Conservation (phyloP, 2,329 filamentous ascomycete genomes). For the Aspergillus proliferans region DNA sequence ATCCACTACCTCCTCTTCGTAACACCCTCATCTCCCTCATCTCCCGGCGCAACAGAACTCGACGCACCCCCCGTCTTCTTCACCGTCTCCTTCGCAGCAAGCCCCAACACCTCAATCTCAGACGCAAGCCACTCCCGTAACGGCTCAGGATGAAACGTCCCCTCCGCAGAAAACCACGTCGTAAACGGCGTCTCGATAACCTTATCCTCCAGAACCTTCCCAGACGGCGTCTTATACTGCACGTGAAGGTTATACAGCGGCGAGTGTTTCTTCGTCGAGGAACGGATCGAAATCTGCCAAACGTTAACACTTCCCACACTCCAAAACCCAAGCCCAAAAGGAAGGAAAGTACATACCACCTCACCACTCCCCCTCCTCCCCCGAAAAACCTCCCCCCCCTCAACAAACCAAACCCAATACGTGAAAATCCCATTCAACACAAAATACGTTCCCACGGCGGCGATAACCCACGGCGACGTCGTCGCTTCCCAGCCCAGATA, state of each 20-base stretch:
- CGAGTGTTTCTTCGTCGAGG: constrained; percentile 68
- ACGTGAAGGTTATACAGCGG: constrained; percentile 74
- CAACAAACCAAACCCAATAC: constrained; percentile 77
- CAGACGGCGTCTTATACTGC: constrained; percentile 33
- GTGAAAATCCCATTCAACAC: constrained; percentile 71
- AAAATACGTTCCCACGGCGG: constrained; percentile 73
- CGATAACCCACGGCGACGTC: constrained; percentile 67
- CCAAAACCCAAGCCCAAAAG: background rate
- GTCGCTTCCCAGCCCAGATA: constrained; percentile 82
- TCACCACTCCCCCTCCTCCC: constrained; percentile 64
- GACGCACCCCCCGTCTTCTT: constrained; percentile 24
- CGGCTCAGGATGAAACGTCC: constrained; percentile 55
- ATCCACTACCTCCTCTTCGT: constrained; percentile 10
- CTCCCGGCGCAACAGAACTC: constrained; percentile 11
- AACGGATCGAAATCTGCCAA: constrained; percentile 63
- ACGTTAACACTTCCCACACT: background rate
- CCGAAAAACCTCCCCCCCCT: constrained; percentile 75
- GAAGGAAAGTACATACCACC: constrained; percentile 41
- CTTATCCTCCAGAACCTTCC: constrained; percentile 38
- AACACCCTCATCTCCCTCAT: constrained; percentile 4
- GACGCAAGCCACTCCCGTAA: constrained; percentile 57
- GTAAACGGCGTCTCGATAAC: constrained; percentile 54
- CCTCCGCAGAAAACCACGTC: constrained; percentile 54
- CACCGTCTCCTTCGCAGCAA: constrained; percentile 39
- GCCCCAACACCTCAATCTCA: constrained; percentile 50